Conservation (phyloP, 192 early-diverging fungal genomes). For the Coemansia sp. region DNA sequence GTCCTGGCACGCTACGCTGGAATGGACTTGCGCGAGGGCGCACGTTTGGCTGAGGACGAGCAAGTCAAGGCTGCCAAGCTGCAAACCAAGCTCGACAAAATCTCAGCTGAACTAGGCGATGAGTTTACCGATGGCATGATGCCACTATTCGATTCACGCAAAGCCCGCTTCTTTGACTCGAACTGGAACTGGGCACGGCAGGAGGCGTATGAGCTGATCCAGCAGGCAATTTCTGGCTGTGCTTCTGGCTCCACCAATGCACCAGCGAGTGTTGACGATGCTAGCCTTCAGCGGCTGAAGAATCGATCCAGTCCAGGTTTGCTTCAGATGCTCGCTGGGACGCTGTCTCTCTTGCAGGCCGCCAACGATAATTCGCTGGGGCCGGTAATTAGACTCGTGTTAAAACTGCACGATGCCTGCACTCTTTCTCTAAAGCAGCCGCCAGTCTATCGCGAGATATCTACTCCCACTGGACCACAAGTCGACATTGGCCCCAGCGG, state of each 20-base stretch:
- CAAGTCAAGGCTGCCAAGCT: conserved; percentile 58
- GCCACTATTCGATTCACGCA: conserved; percentile 72
- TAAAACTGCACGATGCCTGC: conserved; percentile 74
- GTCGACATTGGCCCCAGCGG: conserved; percentile 73
- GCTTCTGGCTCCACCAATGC: conserved; percentile 32
- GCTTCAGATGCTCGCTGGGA: conserved; percentile 75
- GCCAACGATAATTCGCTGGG: conserved; percentile 65
- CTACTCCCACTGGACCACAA: conserved; percentile 75
- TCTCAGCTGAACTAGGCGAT: conserved; percentile 82
- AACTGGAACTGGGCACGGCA: conserved; percentile 92
- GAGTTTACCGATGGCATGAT: conserved; percentile 68
- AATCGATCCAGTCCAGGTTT: conserved; percentile 75
- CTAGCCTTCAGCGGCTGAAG: conserved; percentile 55
- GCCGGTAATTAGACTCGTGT: conserved; percentile 51
- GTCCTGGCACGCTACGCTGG: conserved; percentile 76
- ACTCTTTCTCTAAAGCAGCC: conserved; percentile 61
- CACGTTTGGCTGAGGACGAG: conserved; percentile 65
- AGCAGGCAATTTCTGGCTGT: conserved; percentile 72
- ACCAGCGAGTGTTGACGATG: conserved; percentile 67
- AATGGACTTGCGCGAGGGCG: conserved; percentile 67
- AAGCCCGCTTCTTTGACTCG: conserved; percentile 85
- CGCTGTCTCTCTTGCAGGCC: conserved; percentile 56
- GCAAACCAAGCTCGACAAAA: conserved; percentile 73
- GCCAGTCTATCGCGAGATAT: conserved; percentile 86
- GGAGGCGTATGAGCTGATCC: conserved; percentile 56